Evolutionary conservation across 2,329 filamentous ascomycete species (phyloP).

Genomic region (Zymoseptoria crescenta): DNA sequence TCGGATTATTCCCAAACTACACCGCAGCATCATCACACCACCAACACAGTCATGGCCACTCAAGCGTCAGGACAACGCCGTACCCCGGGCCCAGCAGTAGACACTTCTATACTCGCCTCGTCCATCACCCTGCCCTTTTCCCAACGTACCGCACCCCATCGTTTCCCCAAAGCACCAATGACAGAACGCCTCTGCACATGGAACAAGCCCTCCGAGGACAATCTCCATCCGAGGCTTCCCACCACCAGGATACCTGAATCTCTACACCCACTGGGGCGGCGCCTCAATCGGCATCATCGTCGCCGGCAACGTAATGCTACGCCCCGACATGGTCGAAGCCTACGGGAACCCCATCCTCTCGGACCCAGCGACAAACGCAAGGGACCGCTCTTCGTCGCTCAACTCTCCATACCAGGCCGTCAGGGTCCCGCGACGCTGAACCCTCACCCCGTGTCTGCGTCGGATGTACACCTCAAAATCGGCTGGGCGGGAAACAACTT

Average conservation of each 20-base stretch:
- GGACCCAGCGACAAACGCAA: conserved; percentile 21
- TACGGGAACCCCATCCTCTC: conserved; percentile 25
- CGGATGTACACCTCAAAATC: conserved; percentile 25
- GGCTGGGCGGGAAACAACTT: conserved; percentile 24
- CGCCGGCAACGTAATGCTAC: conserved; percentile 25
- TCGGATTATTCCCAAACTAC: no score
- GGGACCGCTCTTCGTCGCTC: conserved; percentile 24
- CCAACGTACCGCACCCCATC: conserved; percentile 21
- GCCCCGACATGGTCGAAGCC: conserved; percentile 26
- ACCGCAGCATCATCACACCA: no score
- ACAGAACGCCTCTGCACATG: conserved; percentile 26
- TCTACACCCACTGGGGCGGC: conserved; percentile 26
- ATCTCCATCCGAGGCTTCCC: conserved; percentile 24
- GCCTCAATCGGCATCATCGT: conserved; percentile 27
- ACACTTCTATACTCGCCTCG: conserved; percentile 16
- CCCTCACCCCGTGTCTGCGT: conserved; percentile 25
- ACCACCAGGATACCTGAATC: conserved; percentile 15
- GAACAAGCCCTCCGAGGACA: conserved; percentile 18
- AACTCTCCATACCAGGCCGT: conserved; percentile 26
- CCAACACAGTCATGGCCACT: not conserved
- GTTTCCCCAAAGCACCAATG: conserved; percentile 28
- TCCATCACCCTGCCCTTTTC: conserved; percentile 26
- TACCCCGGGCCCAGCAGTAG: conserved; percentile 2
- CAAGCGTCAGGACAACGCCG: not conserved
- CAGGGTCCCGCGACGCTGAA: conserved; percentile 24